Base-by-base conservation (phyloP, 2,329 filamentous ascomycete genomes). In the Diaporthe velutina region DNA sequence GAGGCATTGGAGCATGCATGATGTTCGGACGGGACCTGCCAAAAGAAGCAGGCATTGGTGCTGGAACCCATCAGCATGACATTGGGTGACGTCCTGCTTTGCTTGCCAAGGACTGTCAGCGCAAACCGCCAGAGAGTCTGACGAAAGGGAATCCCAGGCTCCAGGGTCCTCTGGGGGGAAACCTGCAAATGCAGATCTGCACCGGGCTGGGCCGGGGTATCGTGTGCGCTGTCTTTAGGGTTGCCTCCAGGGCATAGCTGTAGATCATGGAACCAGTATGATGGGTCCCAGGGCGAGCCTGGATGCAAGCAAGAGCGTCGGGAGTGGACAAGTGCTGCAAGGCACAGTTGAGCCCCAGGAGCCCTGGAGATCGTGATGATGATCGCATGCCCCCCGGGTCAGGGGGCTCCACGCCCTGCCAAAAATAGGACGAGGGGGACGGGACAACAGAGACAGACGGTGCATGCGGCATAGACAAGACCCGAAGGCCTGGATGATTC, bases 71-170 rank as follows among this genome's bases (percentile, higher is more conserved):
- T 64, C n/a, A 45, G 58, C 58, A 50, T 66, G 28, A 66, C 61
- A 50, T 50, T 68, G 48, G 64, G 64, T 68, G 64, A 68, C 64
- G 64, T 68, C n/a, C 48, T 30, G 64, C 64, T 68, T 54, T 68
- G 64, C 48, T 40, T 68, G 64, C 64, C 64, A 68, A 68, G 64
- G 64, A 68, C 64, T 54, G 64, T 54, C 64, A 68, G 10, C 64
- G 6, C 15, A 52, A 30, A 9, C 17, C 13, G 48, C 64, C 48
- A 54, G 8, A 33, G 38, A 54, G n/a, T 30, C 48, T 52, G 64
- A 52, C 64, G 42, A 67, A 48, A n/a, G 64, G 22, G 19, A 67
- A 25, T 25, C 45, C 42, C 61, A 67, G 61, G 61, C 42, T 66
- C 61, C 42, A 67, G 61, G 61, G 61, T 66, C 61, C 42, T 50